Conservation (phyloP, 495 filamentous ascomycete species). For the Clohesyomyces aquaticus region DNA sequence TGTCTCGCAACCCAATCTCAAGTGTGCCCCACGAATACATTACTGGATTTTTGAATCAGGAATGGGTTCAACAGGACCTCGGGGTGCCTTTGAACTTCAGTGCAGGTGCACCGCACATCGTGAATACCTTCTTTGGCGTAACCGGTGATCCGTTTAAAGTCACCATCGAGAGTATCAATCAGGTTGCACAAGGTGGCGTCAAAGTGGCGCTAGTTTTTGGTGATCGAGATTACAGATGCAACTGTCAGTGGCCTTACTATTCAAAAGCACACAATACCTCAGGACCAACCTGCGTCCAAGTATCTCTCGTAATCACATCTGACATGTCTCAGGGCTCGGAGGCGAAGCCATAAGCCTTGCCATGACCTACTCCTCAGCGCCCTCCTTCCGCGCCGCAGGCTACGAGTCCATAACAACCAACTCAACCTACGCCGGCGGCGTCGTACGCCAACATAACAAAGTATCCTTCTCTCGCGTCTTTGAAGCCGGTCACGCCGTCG, state of each 20-base stretch:
- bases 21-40: slow-evolving; percentile 20
- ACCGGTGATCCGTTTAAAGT: slow-evolving; percentile 31
- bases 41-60: slow-evolving; percentile 24
- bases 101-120: slow-evolving; percentile 4
- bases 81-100: slow-evolving; percentile 31
- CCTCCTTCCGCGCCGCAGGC: slow-evolving; percentile 34
- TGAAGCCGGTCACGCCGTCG: slow-evolving; percentile 21
- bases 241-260: slow-evolving; percentile 30
- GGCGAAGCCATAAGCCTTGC: slow-evolving; percentile 36
- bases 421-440: slow-evolving; percentile 31
- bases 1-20: slow-evolving; percentile 3
- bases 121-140: slow-evolving; percentile 10
- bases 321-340: slow-evolving; percentile 34
- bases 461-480: slow-evolving; percentile 44
- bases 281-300: too few relatives aligned
- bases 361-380: slow-evolving; percentile 23
- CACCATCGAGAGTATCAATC: slow-evolving; percentile 15
- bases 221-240: slow-evolving; percentile 30
- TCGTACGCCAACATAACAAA: slow-evolving; percentile 41
- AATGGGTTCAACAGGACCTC: slow-evolving; percentile 27
- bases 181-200: slow-evolving; percentile 14
- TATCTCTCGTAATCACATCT: neutral
- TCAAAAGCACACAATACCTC: too few relatives aligned
- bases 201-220: slow-evolving; percentile 31
- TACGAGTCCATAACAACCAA: slow-evolving; percentile 38